A percentile compares a stretch with the other conserved stretches of the same genome.
Evolutionary conservation across 2,329 filamentous ascomycete species (phyloP).

Genomic region (Clarireedia monteithiana): DNA sequence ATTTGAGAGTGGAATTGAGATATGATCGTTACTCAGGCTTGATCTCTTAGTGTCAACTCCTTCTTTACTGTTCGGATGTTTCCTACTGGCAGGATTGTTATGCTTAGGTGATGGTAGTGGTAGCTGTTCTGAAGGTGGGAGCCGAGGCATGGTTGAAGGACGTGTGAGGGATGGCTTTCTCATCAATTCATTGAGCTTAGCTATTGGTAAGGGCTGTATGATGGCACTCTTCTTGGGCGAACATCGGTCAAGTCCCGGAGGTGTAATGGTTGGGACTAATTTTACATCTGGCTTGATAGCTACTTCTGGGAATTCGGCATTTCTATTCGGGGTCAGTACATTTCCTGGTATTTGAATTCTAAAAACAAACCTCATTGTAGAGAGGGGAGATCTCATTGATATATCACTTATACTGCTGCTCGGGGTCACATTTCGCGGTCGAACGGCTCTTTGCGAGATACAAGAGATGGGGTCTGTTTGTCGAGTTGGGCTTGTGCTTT

Average conservation of each 20-base stretch:
- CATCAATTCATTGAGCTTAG: conserved; percentile 14
- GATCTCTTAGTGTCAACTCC: not conserved
- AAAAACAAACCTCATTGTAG: conserved; percentile 19
- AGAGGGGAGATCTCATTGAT: conserved; percentile 21
- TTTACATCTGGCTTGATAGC: conserved; percentile 17
- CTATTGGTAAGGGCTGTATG: conserved; percentile 15
- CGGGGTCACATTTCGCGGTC: conserved; percentile 18
- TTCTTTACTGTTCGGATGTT: not conserved
- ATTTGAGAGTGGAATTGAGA: not conserved
- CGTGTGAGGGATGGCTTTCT: conserved; percentile 11
- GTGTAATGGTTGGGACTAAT: conserved; percentile 18
- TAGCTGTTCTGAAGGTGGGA: conserved; percentile 7
- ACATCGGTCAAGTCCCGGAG: conserved; percentile 19
- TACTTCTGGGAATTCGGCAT: conserved; percentile 21
- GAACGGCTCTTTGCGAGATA: conserved; percentile 5
- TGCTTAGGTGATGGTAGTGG: conserved; percentile 1
- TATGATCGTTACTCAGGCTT: not conserved
- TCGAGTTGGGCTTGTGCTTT: conserved; percentile 13
- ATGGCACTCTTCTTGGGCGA: conserved; percentile 14
- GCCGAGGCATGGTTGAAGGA: conserved; percentile 9
- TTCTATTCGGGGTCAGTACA: conserved; percentile 14
- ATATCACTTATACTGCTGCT: conserved; percentile 24
- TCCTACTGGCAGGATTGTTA: conserved; percentile 10
- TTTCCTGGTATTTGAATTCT: not conserved
- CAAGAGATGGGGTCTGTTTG: conserved; percentile 11